phyloP scores from a whole-genome alignment of 1,284 basidiomycete genomes.

The Coniferiporia weirii region DNA sequence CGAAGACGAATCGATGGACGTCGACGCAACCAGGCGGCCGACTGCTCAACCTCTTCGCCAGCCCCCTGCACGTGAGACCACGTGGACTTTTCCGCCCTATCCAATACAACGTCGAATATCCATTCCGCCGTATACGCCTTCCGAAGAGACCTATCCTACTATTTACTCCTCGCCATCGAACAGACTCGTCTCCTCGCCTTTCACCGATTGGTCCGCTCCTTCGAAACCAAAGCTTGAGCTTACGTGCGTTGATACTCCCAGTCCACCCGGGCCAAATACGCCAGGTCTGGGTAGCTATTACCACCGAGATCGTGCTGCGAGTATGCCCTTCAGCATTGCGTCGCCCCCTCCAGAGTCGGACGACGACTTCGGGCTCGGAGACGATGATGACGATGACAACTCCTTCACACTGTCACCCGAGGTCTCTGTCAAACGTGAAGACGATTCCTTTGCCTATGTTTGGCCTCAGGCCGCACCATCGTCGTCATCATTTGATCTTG shows the following conservation, averaged over 20 bases:
- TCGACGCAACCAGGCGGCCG: constrained; percentile 14
- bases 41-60: neutral
- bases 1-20: constrained; percentile 22
- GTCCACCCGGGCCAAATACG: neutral
- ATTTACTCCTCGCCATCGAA: constrained; percentile 3
- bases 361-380: constrained; percentile 35
- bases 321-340: constrained; percentile 40
- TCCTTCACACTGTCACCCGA: constrained; percentile 23
- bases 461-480: constrained; percentile 15
- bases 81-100: constrained; percentile 32
- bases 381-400: constrained; percentile 20
- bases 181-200: neutral
- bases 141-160: constrained; percentile 17
- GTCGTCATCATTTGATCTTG: constrained; percentile 18
- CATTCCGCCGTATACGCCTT: constrained; percentile 48
- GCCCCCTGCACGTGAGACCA: constrained; percentile 3
- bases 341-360: constrained; percentile 67
- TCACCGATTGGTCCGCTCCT: constrained; percentile 1
- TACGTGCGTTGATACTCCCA: constrained; percentile 3
- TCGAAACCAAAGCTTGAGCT: constrained; percentile 11
- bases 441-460: constrained; percentile 2
- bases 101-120: constrained; percentile 41
- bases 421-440: constrained; percentile 7
- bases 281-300: neutral
- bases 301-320: constrained; percentile 6